Evolutionary conservation across 108 stramenopile genomes (phyloP).

Genomic region (Skeletonema menzelii): DNA sequence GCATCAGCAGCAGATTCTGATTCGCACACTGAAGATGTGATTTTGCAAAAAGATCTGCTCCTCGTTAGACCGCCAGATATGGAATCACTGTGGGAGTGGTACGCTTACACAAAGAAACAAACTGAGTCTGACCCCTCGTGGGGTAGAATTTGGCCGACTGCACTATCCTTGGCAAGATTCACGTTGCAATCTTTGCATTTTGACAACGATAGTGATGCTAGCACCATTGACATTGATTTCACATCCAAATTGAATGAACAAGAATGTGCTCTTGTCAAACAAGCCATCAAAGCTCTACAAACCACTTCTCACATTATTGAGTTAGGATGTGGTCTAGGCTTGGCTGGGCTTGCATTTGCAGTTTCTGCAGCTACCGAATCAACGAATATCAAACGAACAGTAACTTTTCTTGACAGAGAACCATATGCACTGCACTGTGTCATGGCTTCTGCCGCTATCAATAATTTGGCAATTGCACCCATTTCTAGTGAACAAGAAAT

Average conservation of each 20-base stretch:
- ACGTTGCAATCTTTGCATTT: conserved; percentile 9
- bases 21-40: conserved; percentile 1
- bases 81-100: conserved; percentile 56
- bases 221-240: not conserved
- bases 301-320: conserved; percentile 33
- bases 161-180: conserved; percentile 32
- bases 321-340: conserved; percentile 42
- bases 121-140: conserved; percentile 49
- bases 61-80: conserved; percentile 42
- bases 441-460: conserved; percentile 44
- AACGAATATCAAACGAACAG: conserved; percentile 12
- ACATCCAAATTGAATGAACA: not conserved
- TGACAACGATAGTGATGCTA: not conserved
- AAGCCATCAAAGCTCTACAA: conserved; percentile 14
- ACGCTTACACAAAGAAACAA: conserved; percentile 22
- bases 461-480: conserved; percentile 25
- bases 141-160: conserved; percentile 58
- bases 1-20: not conserved
- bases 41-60: conserved; percentile 15
- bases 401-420: conserved; percentile 51
- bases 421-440: conserved; percentile 56
- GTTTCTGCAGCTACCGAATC: not conserved
- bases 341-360: conserved; percentile 40
- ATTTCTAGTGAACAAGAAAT: conserved; percentile 1
- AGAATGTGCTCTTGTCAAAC: not conserved